Evolutionary conservation across 768 basidiomycete genomes (phyloP).

Genomic region (Austroboletus eburneus): DNA sequence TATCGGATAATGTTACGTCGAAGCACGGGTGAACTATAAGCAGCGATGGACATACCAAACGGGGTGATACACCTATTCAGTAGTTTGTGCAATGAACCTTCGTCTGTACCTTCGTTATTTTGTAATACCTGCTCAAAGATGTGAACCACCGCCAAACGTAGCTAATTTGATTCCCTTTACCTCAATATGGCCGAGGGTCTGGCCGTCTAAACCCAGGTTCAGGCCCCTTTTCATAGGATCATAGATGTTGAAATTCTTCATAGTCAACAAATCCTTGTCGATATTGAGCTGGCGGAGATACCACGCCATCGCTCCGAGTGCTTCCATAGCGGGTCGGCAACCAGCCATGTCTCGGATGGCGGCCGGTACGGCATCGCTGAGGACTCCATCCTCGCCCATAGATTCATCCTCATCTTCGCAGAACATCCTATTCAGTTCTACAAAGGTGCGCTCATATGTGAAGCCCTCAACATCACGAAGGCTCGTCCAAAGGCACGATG

Average conservation of each 20-base stretch:
- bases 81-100: constrained; percentile 82
- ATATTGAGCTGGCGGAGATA: constrained; percentile 92
- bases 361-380: constrained; percentile 49
- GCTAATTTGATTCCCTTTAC: constrained; percentile 36
- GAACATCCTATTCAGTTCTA: constrained; percentile 66
- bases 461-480: constrained; percentile 83
- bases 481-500: constrained; percentile 84
- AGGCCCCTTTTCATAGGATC: constrained; percentile 92
- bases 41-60: constrained; percentile 53
- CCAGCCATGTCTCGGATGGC: constrained; percentile 72
- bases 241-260: constrained; percentile 97
- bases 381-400: constrained; percentile 41
- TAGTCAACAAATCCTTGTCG: constrained; percentile 89
- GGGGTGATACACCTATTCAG: constrained; percentile 85
- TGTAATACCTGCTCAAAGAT: constrained; percentile 57
- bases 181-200: constrained; percentile 93
- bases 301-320: constrained; percentile 92
- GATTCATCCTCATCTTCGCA: constrained; percentile 41
- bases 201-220: constrained; percentile 86
- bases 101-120: constrained; percentile 91
- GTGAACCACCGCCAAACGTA: constrained; percentile 7
- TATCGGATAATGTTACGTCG: constrained; percentile 27
- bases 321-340: constrained; percentile 67
- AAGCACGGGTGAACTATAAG: constrained; percentile 5
- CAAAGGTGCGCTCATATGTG: constrained; percentile 63